Base-by-base conservation (phyloP, 768 basidiomycete genomes). In the Collybia mongolica region DNA sequence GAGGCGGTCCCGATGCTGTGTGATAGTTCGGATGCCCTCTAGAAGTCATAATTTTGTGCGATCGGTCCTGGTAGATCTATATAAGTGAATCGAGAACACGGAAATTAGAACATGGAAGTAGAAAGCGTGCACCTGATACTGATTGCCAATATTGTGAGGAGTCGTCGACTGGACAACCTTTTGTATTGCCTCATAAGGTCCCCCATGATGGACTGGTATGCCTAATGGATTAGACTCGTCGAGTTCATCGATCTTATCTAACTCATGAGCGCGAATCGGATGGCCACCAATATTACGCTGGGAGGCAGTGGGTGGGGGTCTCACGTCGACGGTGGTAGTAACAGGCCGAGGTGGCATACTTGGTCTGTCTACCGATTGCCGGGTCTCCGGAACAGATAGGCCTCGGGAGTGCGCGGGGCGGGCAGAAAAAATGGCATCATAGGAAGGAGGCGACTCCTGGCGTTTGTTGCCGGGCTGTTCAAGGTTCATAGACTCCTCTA, bases 211-310 rank as follows among this genome's bases (percentile, higher is more conserved):
- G 54, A 85, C 67, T 15, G 73, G 65, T 6, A 74, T 52, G 3
- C 88, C 88, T 51, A 83, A 73, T 1, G 88, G 87, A 63, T 83
- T 86, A 5, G 81, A 80, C 62, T 88, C 86, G 62, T 91, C 90
- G 28, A 91, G 66, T 64, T 89, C 86, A 61, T 92, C 89, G 53
- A 92, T 85, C 24, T 76, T 74, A 68, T 90, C 89, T 45, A 90
- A 73, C 48, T 72, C 72, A 43, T 56, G 63, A 9, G 46, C 48
- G 12, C 45, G 48, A 24, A 53, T 52, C 18, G 52, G 55, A 22
- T 51, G 51, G 11, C 52, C 58, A 14, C 55, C 63, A 20, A 50
- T 46, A 37, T 44, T 45, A 42, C 52, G 57, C 17, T 23, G 15
- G 8, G 41, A 15, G n/a, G 50, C 56, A 44, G 53, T 44, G 15